Conservation (phyloP, 306 rosid species). For the Inga oerstediana region DNA sequence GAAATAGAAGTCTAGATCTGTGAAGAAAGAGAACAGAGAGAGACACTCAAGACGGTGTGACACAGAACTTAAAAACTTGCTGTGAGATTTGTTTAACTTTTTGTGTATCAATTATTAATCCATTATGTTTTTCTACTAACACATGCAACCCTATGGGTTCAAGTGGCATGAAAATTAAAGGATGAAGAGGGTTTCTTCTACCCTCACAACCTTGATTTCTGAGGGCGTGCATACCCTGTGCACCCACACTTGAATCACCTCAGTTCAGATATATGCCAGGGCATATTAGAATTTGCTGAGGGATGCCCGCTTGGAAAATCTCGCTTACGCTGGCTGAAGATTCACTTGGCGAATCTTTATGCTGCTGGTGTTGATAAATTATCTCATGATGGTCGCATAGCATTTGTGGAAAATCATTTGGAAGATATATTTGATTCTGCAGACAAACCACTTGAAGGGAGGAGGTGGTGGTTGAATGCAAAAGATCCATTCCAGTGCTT, state of each 20-base stretch:
- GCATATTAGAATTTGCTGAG: conserved; percentile 84
- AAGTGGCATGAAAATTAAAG: conserved; percentile 95
- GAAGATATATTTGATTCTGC: conserved; percentile 94
- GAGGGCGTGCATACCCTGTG: conserved; percentile 99
- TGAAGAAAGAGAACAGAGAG: conserved; percentile 83
- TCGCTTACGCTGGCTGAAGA: conserved; percentile 87
- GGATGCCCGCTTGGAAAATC: conserved; percentile 90
- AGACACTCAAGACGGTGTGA: conserved; percentile 92
- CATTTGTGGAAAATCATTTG: conserved; percentile 81
- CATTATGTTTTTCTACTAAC: conserved; percentile 14
- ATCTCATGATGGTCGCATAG: conserved; percentile 76
- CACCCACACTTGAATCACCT: conserved; percentile 98
- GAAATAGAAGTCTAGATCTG: conserved; percentile 73
- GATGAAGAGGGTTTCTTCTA: conserved; percentile 90
- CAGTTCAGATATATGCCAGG: conserved; percentile 94
- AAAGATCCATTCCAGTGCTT: conserved; percentile 98
- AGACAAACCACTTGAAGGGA: conserved; percentile 91
- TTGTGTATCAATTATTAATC: conserved; percentile 26
- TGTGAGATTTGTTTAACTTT: conserved; percentile 54
- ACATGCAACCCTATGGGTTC: conserved; percentile 35
- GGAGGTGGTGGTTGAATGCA: conserved; percentile 95
- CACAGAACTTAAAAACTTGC: conserved; percentile 85
- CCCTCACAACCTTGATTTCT: conserved; percentile 93
- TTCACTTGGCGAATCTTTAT: conserved; percentile 90
- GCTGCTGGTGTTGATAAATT: conserved; percentile 96